A percentile compares a stretch with the other conserved stretches of the same genome.
Conservation (phyloP, 2,329 filamentous ascomycete genomes). For the Xylariaceae sp. region DNA sequence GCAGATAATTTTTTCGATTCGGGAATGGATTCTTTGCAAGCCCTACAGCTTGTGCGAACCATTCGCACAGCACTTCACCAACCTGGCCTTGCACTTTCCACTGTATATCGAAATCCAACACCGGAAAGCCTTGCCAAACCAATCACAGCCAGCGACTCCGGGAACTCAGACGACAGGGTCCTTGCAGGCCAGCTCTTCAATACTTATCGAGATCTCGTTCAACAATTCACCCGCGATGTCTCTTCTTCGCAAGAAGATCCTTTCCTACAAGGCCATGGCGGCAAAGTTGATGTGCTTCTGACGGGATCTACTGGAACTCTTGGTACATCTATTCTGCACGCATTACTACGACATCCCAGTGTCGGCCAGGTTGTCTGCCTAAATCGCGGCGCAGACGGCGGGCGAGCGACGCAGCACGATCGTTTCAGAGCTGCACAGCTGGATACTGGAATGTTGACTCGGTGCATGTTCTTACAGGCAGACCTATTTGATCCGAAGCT, state of each 20-base stretch:
- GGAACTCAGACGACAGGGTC: background rate
- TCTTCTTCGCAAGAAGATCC: background rate
- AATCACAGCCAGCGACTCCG: background rate
- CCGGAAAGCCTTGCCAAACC: background rate
- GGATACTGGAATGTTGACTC: conserved; percentile 1
- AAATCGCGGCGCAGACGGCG: conserved; percentile 21
- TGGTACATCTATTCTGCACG: conserved; percentile 22
- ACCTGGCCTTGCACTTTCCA: background rate
- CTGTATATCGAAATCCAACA: background rate
- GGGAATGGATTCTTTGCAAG: background rate
- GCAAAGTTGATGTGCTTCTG: conserved; percentile 19
- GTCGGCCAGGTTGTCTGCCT: conserved; percentile 27
- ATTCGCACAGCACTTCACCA: background rate
- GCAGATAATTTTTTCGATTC: background rate
- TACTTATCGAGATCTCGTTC: conserved; percentile 1
- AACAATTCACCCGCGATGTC: conserved; percentile 3
- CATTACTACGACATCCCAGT: conserved; percentile 12
- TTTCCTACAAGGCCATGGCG: background rate
- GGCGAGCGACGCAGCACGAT: conserved; percentile 5
- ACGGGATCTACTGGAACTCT: conserved; percentile 28
- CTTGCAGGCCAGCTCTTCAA: background rate
- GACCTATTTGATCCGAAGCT: conserved; percentile 15
- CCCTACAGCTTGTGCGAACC: background rate
- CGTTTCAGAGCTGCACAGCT: conserved; percentile 9
- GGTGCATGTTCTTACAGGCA: conserved; percentile 20